Conservation (phyloP, 495 filamentous ascomycete genomes). For the Neurospora sp. region DNA sequence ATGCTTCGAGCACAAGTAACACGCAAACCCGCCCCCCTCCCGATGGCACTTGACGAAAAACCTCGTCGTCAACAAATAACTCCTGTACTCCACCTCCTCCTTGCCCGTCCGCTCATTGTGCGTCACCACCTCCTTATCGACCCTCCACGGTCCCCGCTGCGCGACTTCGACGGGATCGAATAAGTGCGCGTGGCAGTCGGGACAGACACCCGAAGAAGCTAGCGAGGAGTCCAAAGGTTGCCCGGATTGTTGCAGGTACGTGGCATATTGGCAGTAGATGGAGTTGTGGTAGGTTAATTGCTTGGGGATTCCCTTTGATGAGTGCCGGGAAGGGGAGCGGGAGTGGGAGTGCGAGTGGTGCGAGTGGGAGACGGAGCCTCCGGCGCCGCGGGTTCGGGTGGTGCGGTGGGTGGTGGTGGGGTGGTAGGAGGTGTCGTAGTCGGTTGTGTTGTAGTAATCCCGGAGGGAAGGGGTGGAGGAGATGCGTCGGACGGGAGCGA, state of each 20-base stretch:
- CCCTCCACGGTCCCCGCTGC: constrained; percentile 12
- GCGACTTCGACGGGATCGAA: background rate
- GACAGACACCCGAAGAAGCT: constrained; percentile 6
- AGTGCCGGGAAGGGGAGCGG: background rate
- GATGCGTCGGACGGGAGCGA: constrained; percentile 11
- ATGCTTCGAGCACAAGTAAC: constrained; percentile 17
- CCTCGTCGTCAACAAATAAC: constrained; percentile 19
- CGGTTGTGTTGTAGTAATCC: background rate
- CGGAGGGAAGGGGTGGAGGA: constrained; percentile 19
- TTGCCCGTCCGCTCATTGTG: background rate
- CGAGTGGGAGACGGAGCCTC: background rate
- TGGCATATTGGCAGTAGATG: constrained; percentile 22
- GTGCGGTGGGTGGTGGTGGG: background rate
- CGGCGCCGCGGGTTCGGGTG: background rate
- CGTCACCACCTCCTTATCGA: constrained; percentile 20
- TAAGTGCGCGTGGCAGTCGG: constrained; percentile 9
- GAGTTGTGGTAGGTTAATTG: constrained; percentile 4
- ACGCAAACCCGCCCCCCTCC: constrained; percentile 19
- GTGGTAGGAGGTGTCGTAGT: background rate
- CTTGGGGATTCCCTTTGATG: background rate
- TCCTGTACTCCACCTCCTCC: constrained; percentile 11
- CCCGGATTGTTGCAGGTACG: constrained; percentile 13
- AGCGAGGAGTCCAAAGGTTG: background rate
- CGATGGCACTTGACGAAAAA: constrained; percentile 29
- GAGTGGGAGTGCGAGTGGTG: background rate